Evolutionary conservation across 306 rosid species (phyloP).

Genomic region (Dryas octopetala): DNA sequence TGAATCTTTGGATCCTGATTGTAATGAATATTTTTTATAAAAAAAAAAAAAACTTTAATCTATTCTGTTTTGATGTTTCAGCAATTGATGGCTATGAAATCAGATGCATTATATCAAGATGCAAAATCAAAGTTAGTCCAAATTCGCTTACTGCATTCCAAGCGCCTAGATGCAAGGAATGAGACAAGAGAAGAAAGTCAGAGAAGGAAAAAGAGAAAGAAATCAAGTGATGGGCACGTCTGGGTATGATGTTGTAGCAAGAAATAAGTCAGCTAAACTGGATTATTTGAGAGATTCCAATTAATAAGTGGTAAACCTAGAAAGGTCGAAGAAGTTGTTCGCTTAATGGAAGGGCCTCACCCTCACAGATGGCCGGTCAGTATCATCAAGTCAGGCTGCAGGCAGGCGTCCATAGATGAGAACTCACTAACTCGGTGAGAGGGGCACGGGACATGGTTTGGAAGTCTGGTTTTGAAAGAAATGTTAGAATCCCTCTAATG

Average conservation of each 20-base stretch:
- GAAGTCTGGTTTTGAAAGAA: too few species aligned
- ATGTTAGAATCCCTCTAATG: too few species aligned
- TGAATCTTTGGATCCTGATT: slow-evolving; percentile 6
- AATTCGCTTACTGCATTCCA: slow-evolving; percentile 73
- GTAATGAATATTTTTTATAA: background rate
- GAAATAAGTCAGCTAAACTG: background rate
- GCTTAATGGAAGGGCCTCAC: too few species aligned
- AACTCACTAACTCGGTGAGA: too few species aligned
- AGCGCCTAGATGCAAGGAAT: slow-evolving; percentile 55
- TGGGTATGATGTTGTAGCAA: slow-evolving; percentile 19
- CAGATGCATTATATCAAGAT: slow-evolving; percentile 74
- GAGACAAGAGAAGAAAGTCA: slow-evolving; percentile 49
- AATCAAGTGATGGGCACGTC: slow-evolving; percentile 21
- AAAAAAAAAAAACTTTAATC: too few species aligned
- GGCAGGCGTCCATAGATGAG: too few species aligned
- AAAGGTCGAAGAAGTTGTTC: too few species aligned
- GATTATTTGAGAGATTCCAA: too few species aligned
- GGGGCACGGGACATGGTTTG: too few species aligned
- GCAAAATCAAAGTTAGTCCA: slow-evolving; percentile 68
- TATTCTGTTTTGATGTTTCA: slow-evolving; percentile 43
- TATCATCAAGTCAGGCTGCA: too few species aligned
- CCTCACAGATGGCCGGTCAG: too few species aligned
- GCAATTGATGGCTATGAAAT: slow-evolving; percentile 82
- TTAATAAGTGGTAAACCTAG: too few species aligned
- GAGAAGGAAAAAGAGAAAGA: slow-evolving; percentile 51